Evolutionary conservation across 2,329 filamentous ascomycete genomes (phyloP).

Genomic region (Periconia sp.): DNA sequence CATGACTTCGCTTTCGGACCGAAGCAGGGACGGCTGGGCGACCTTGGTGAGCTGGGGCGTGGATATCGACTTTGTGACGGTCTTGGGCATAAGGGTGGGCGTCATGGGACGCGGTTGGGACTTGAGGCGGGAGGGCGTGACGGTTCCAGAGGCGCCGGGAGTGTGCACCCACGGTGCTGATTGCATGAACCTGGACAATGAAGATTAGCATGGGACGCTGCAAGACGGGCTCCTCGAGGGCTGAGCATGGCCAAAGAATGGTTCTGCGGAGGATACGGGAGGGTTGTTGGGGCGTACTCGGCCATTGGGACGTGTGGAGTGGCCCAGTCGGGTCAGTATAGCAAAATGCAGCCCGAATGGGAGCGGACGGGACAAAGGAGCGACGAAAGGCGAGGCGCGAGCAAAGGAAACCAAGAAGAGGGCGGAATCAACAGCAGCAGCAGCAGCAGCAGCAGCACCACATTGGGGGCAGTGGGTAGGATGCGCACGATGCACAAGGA

Average conservation of each 20-base stretch:
- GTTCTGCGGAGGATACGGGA: neutral
- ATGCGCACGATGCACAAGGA: constrained; percentile 2
- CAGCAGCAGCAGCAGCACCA: constrained; percentile 11
- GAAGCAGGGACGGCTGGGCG: constrained; percentile 29
- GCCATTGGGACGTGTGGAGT: constrained; percentile 26
- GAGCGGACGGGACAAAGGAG: constrained; percentile 40
- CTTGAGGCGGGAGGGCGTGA: constrained; percentile 41
- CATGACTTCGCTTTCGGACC: constrained; percentile 62
- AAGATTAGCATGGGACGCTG: constrained; percentile 14
- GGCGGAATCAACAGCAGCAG: constrained; percentile 12
- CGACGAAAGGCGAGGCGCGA: constrained; percentile 28
- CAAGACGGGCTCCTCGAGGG: constrained; percentile 1
- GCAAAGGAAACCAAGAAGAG: neutral
- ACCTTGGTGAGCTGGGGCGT: constrained; percentile 42
- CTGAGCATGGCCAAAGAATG: neutral
- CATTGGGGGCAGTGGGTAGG: constrained; percentile 18
- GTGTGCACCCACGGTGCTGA: constrained; percentile 42
- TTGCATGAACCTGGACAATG: constrained; percentile 37
- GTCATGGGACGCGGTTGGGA: constrained; percentile 41
- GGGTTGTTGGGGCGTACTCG: constrained; percentile 26
- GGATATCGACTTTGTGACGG: constrained; percentile 46
- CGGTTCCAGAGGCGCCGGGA: constrained; percentile 32
- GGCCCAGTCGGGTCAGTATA: constrained; percentile 10
- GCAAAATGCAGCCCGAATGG: too few relatives aligned
- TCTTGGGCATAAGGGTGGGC: constrained; percentile 40